Percentiles rank a stretch among this genome's conserved stretches.
These are phyloP conservation scores for Closterium sp. DNA, from an alignment of 139 green algal species.

Conservation along the genomic window DNA sequence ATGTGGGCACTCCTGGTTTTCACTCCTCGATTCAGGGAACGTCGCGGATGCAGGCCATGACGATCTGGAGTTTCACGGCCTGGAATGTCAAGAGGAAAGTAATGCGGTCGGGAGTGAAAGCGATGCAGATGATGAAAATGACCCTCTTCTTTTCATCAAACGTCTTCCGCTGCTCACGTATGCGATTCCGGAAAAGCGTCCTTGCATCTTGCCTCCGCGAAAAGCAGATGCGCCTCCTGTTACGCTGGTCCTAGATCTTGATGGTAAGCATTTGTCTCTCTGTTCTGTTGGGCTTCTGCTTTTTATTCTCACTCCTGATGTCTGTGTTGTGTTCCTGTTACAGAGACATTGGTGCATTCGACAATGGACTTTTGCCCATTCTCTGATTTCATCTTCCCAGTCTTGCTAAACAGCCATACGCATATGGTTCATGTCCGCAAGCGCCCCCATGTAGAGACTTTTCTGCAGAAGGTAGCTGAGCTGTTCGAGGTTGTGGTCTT, in stretches of 20 bases:
- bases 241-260: slow-evolving; percentile 65
- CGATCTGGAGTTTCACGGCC: neutral
- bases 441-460: slow-evolving; percentile 69
- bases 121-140: slow-evolving; percentile 69
- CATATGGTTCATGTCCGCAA: slow-evolving; percentile 70
- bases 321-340: neutral
- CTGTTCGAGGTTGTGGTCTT: slow-evolving; percentile 85
- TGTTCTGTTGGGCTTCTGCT: neutral
- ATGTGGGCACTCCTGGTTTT: neutral
- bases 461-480: slow-evolving; percentile 67
- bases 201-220: slow-evolving; percentile 41
- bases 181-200: slow-evolving; percentile 46
- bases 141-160: slow-evolving; percentile 79
- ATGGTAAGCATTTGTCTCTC: slow-evolving; percentile 39
- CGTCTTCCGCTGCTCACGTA: slow-evolving; percentile 63
- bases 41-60: neutral
- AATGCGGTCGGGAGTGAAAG: slow-evolving; percentile 42
- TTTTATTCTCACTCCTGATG: neutral
- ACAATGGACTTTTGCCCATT: slow-evolving; percentile 41
- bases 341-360: slow-evolving; percentile 51
- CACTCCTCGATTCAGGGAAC: neutral
- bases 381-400: slow-evolving; percentile 74
- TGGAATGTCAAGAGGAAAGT: slow-evolving; percentile 32
- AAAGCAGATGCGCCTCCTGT: slow-evolving; percentile 28
- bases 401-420: slow-evolving; percentile 64